Evolutionary conservation across 2,329 filamentous ascomycete genomes (phyloP).

Genomic region (Thelonectria rubi): DNA sequence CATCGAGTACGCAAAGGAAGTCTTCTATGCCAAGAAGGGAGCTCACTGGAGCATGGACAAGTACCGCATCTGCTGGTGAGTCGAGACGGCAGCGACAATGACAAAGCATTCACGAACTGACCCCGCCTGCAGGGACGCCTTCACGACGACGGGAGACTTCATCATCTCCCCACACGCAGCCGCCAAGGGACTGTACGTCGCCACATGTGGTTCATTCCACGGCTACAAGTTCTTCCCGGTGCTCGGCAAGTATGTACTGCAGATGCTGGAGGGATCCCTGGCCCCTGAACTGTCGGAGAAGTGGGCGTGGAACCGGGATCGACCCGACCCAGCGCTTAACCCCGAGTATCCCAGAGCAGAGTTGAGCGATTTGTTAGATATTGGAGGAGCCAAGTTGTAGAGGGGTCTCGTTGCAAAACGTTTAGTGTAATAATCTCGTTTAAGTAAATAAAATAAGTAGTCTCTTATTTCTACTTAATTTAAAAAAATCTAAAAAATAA

Average conservation of each 20-base stretch:
- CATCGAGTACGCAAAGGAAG: slow-evolving; percentile 63
- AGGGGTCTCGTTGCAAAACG: not conserved
- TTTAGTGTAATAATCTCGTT: no score
- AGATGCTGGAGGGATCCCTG: slow-evolving; percentile 61
- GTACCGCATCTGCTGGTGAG: slow-evolving; percentile 73
- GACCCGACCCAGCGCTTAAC: slow-evolving; percentile 61
- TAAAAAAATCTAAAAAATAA: no score
- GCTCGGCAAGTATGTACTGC: slow-evolving; percentile 69
- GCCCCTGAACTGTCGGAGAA: slow-evolving; percentile 53
- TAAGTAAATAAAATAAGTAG: no score
- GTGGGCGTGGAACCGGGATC: slow-evolving; percentile 69
- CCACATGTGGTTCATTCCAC: slow-evolving; percentile 73
- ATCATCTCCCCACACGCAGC: slow-evolving; percentile 67
- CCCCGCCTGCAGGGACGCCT: slow-evolving; percentile 65
- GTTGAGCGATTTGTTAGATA: slow-evolving; percentile 60
- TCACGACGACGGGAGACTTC: slow-evolving; percentile 69
- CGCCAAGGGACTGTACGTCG: slow-evolving; percentile 65
- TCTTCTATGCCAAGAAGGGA: slow-evolving; percentile 67
- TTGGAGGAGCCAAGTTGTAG: slow-evolving; percentile 42
- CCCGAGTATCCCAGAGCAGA: slow-evolving; percentile 66
- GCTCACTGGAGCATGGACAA: slow-evolving; percentile 67
- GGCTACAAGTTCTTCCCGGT: slow-evolving; percentile 74
- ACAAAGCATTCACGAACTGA: slow-evolving; percentile 16
- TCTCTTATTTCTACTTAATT: no score
- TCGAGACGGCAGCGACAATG: slow-evolving; percentile 17